Evolutionary conservation across 2,329 filamentous ascomycete species (phyloP).

Genomic region (Cytospora leucostoma): DNA sequence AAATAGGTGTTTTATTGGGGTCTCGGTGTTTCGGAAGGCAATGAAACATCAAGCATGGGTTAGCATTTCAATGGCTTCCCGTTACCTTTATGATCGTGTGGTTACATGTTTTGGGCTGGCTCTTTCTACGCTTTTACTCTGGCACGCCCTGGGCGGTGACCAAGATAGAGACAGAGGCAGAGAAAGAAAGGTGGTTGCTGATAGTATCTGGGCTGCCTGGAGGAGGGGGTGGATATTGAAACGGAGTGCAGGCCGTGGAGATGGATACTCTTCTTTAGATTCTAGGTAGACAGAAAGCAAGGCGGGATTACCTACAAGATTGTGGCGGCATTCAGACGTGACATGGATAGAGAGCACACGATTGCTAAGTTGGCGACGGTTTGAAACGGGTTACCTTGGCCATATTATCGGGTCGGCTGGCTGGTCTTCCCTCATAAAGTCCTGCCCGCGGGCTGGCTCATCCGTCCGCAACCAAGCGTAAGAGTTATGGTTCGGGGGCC

Average conservation of each 20-base stretch:
- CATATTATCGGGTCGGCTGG: background rate
- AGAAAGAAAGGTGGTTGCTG: slow-evolving; percentile 4
- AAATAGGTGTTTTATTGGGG: slow-evolving; percentile 21
- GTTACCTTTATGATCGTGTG: slow-evolving; percentile 20
- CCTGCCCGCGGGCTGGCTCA: background rate
- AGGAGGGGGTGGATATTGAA: slow-evolving; percentile 17
- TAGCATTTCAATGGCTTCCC: slow-evolving; percentile 18
- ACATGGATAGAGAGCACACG: background rate
- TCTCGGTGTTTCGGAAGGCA: slow-evolving; percentile 24
- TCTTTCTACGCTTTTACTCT: background rate
- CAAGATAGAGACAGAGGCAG: background rate
- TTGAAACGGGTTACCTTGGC: slow-evolving; percentile 8
- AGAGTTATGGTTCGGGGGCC: background rate
- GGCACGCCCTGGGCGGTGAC: background rate
- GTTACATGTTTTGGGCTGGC: slow-evolving; percentile 7
- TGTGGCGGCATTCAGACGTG: background rate
- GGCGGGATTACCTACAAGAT: background rate
- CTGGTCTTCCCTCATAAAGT: background rate
- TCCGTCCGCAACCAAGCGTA: background rate
- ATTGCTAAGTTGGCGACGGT: background rate
- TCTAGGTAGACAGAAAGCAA: background rate
- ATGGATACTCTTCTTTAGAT: slow-evolving; percentile 9
- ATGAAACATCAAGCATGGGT: slow-evolving; percentile 25
- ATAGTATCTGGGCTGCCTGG: slow-evolving; percentile 6
- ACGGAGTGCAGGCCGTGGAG: slow-evolving; percentile 29